Percentiles rank a stretch among this genome's conserved stretches.
Conservation (phyloP, 345 rosid genomes). For the Turritis glabra region DNA sequence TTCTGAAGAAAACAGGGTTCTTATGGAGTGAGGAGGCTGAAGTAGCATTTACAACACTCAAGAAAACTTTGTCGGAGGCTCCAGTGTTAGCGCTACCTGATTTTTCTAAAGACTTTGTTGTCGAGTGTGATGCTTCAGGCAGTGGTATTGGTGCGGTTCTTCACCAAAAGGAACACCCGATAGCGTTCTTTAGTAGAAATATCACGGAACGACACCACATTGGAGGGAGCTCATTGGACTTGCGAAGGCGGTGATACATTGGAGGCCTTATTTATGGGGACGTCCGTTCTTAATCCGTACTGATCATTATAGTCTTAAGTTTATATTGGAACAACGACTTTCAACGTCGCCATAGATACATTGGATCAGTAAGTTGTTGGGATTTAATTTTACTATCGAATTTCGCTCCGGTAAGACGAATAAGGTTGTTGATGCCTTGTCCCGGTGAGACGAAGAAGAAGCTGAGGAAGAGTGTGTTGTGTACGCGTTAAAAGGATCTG, state of each 20-base stretch:
- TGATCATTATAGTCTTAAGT: not conserved
- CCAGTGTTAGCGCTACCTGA: not conserved
- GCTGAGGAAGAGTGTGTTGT: too few species aligned
- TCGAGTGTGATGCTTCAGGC: not conserved
- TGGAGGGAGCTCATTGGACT: not conserved
- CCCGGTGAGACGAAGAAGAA: not conserved
- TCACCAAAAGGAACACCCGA: not conserved
- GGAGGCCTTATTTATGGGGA: not conserved
- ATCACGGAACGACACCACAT: not conserved
- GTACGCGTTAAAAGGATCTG: too few species aligned
- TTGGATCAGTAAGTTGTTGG: not conserved
- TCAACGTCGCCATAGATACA: not conserved
- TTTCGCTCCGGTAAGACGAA: not conserved
- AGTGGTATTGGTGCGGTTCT: not conserved
- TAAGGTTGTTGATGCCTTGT: not conserved
- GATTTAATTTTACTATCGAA: not conserved
- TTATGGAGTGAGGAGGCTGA: not conserved
- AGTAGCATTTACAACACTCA: fast-evolving
- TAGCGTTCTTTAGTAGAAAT: not conserved
- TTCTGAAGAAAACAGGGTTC: not conserved
- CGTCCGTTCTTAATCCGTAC: not conserved
- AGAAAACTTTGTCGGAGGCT: not conserved
- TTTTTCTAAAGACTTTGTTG: not conserved
- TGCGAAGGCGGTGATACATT: not conserved
- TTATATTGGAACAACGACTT: not conserved